Base-by-base conservation (phyloP, 2,329 filamentous ascomycete genomes). In the Penicillium sp. region DNA sequence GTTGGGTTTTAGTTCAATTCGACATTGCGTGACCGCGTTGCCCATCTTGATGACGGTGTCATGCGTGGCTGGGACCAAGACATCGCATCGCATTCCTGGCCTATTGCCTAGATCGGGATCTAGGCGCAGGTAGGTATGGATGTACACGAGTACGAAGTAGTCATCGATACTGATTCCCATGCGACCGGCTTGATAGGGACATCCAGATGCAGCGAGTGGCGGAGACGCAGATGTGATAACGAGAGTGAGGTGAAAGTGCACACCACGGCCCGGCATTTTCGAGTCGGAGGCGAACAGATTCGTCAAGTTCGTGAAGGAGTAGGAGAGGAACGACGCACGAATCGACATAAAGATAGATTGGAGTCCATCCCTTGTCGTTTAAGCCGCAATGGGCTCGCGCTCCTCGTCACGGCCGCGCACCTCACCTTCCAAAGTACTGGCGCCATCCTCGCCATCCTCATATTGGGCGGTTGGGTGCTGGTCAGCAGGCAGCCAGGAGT, bases 401-500 rank as follows among this genome's bases (percentile, higher is more conserved):
- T 63, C 64, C 36, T 64, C 62, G 45, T 64, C 59, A 17, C 66
- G 60, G 33, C 66, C 63, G 34, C 65, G 56, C 19, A 45, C 33
- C 45, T 64, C 63, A 9, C 58, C 63, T 5, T 64, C 59, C 10
- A 59, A 33, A 18, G 53, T 54, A 53, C 62, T 64, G 33, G 48
- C 51, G n/a, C 47, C 54, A 17, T 67, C 65, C 20, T 67, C 64
- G 7, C 66, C 69, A n/a, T 67, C 70, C 13, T 71, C 68, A 9
- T 74, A 73, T n/a, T n/a, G n/a, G n/a, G n/a, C n/a, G 50, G 58
- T 62, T 16, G 69, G 58, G 56, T 74, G 71, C 63, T 81, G 74
- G 45, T 79, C 78, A 10, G 86, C 86, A 5, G 84, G 84, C 23
- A 90, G 81, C 91, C 91, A 96, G 19, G 82, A 71, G 47, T 81